A percentile compares a stretch with the other conserved stretches of the same genome.
Conservation (phyloP, 169 alveolate species). For the Cryptosporidium xiaoi region DNA sequence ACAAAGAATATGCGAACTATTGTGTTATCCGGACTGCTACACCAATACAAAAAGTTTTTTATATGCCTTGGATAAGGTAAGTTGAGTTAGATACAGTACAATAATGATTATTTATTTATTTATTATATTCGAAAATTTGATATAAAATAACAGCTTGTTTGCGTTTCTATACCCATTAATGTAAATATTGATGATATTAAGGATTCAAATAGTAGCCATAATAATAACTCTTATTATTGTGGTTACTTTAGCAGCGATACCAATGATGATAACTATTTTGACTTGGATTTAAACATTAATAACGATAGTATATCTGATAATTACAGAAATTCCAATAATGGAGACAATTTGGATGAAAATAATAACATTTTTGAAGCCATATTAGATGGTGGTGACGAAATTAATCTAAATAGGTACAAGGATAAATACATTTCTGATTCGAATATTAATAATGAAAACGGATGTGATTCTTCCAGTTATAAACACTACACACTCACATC, state of each 20-base stretch:
- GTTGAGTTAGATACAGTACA: background rate
- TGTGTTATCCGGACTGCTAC: conserved; percentile 51
- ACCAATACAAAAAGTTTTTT: conserved; percentile 50
- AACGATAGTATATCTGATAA: too few relatives aligned
- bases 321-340: too few relatives aligned
- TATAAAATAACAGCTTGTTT: conserved; percentile 12
- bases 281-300: too few relatives aligned
- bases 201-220: background rate
- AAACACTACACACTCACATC: too few relatives aligned
- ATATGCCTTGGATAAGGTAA: conserved; percentile 66
- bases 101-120: background rate
- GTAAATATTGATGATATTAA: conserved; percentile 7
- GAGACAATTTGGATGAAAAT: too few relatives aligned
- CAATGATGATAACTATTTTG: background rate
- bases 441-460: too few relatives aligned
- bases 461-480: too few relatives aligned
- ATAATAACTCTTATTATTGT: background rate
- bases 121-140: background rate
- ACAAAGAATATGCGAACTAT: conserved; percentile 64
- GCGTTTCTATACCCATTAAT: conserved; percentile 42
- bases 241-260: background rate
- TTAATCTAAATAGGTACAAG: too few relatives aligned
- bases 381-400: too few relatives aligned
- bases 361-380: too few relatives aligned
- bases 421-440: too few relatives aligned